Evolutionary conservation across 108 stramenopile species (phyloP), one percentile per base, ranked within the genome.

Genomic region (Nitzschia sp.): DNA sequence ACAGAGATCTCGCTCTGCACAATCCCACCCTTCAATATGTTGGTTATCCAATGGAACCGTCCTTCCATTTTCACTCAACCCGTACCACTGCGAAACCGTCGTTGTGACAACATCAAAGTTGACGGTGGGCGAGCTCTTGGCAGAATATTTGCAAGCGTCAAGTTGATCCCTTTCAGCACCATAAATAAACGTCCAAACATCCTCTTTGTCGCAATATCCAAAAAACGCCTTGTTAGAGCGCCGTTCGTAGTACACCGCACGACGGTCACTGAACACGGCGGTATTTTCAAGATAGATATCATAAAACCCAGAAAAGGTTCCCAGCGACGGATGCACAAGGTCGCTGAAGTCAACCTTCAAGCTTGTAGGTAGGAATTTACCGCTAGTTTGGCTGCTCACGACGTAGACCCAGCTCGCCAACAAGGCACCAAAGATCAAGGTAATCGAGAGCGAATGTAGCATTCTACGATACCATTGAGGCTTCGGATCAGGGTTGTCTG

Each of bases 291-390:
- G 17, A 4, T 23, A 3, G 22, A 25, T 2, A 23, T n/a, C 6
- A 30, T 27, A 68, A 33, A 68, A 9, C 3, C 66, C 66, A 9
- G 34, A 41, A 31, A 41, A 44, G 6, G 25, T 3, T 29, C 53
- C 31, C 34, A 68, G 26, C 2, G 30, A 17, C 35, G 32, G 5
- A 56, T 21, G 9, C 5, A 25, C n/a, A 22, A 5, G 53, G 55
- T 68, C 66, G 2, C 66, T 53, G 27, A 68, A 68, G 23, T 68
- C 53, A 5, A 56, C 66, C 19, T 45, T 15, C 4, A 68, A n/a
- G 11, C 36, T n/a, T n/a, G 54, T 17, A 15, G 16, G 23, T 53
- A 68, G 33, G n/a, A 68, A 3, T 35, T 13, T 13, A 33, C 66
- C 19, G n/a, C n/a, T 21, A 3, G n/a, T 3, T 30, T 68, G 66